Conservation (phyloP, 106 monocot species). For the Platanthera zijinensis region DNA sequence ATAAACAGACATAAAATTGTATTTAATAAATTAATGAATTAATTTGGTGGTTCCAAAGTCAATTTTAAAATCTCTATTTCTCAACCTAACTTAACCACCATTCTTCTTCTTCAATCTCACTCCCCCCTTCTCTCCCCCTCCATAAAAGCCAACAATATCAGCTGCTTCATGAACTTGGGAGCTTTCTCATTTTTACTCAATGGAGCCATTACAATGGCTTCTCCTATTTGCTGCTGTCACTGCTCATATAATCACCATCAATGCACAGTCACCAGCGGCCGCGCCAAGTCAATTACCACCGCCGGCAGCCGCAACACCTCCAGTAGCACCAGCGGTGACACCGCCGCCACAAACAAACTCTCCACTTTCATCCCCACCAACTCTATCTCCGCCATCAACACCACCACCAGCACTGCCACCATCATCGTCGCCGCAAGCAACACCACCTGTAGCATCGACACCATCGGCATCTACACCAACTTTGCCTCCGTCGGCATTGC, state of each 20-base stretch:
- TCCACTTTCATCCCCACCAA: neutral
- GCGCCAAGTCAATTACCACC: conserved; percentile 13
- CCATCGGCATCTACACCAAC: conserved; percentile 11
- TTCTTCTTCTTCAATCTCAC: conserved; percentile 6
- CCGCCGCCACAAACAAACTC: neutral
- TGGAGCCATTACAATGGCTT: conserved; percentile 15
- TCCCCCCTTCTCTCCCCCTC: neutral
- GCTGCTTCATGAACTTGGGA: too few species aligned
- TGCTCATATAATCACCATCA: neutral
- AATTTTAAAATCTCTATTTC: neutral
- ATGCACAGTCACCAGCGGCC: conserved; percentile 19
- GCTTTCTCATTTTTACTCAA: neutral
- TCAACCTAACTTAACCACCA: conserved; percentile 8
- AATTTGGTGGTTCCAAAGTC: conserved; percentile 5
- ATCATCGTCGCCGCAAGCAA: neutral
- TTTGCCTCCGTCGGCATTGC: conserved; percentile 6
- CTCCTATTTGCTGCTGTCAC: conserved; percentile 10
- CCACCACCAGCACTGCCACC: conserved; percentile 20
- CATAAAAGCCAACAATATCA: neutral
- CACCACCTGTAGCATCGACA: conserved; percentile 7
- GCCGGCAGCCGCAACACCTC: conserved; percentile 12
- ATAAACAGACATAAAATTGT: too few species aligned
- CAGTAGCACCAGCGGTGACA: neutral
- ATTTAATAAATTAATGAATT: neutral
- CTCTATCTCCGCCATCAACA: neutral